Evolutionary conservation across 2,329 filamentous ascomycete genomes (phyloP).

Genomic region (Onygenales sp.): DNA sequence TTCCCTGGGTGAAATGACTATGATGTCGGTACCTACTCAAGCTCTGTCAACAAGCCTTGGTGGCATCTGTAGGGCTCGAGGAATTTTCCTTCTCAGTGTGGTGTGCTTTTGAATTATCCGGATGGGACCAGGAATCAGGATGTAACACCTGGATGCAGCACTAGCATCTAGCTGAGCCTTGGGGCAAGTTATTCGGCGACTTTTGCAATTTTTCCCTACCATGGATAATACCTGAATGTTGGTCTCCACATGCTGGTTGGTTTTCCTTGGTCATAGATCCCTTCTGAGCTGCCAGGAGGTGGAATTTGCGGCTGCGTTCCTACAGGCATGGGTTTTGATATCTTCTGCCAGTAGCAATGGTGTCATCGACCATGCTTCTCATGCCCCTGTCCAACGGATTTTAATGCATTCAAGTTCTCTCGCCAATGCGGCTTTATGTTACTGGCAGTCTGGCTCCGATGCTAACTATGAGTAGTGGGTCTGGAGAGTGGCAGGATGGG

Average conservation of each 20-base stretch:
- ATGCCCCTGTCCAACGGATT: background rate
- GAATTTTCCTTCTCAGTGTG: background rate
- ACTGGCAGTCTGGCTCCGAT: background rate
- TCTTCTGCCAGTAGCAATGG: background rate
- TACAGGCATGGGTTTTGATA: background rate
- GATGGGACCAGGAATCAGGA: background rate
- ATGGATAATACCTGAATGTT: background rate
- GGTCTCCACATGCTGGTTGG: background rate
- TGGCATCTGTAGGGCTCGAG: background rate
- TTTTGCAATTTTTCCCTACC: background rate
- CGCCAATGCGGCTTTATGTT: background rate
- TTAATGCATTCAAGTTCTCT: background rate
- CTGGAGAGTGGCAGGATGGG: too few relatives aligned
- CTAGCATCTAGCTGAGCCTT: background rate
- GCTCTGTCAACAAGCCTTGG: background rate
- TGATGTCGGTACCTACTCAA: background rate
- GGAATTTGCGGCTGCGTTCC: background rate
- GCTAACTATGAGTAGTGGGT: background rate
- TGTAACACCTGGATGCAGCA: background rate
- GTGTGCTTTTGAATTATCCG: background rate
- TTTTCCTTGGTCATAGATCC: background rate
- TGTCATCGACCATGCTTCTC: background rate
- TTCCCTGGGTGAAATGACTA: background rate
- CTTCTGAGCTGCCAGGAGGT: background rate
- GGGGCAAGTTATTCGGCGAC: background rate